Base-by-base conservation (phyloP, 2,329 filamentous ascomycete genomes). In the Macroventuria anomochaeta region DNA sequence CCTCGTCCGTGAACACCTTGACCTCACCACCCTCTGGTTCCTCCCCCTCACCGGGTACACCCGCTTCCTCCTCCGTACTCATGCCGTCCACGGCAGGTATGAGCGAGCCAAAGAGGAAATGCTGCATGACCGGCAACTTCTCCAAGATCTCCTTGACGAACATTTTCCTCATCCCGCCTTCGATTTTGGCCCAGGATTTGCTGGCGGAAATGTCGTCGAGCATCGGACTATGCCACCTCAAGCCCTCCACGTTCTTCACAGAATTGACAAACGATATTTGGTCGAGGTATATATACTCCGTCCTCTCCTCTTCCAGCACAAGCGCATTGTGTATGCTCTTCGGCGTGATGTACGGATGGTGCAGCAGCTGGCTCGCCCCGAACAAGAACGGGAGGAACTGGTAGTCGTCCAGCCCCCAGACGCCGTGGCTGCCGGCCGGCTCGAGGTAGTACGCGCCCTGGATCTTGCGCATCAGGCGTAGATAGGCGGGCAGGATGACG, bases 201-300 rank as follows among this genome's bases (percentile, higher is more conserved):
- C 93, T 89, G 1, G 91, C 88, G 3, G 90, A 95, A 61, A 99
- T 99, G 73, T 99, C 95, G 71, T 99, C 95, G 15, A 99, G 85
- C 96, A 99, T 97, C 3, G 96, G 95, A 60, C 88, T 93, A 69
- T 99, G 96, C 95, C 95, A 99, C 37, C 95, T 85, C 56, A 99
- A 79, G 1, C 93, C 93, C 69, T 96, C 91, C 53, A 97, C 93
- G 1, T 91, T 96, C 80, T 99, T 99, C 53, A 96, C 96, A 63
- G 87, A 90, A 76, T 97, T 97, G 53, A 99, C 93, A 76, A 96
- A 99, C 44, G 84, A 83, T 21, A 99, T 91, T 76, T 97, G 95
- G 46, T 93, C 89, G 0, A 99, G 85, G 67, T 99, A 99, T 52
- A 99, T 79, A 68, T 88, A 99, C 50, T 96, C 90, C 50, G 83